Base-by-base conservation (phyloP, 1,139 yeast species). In the Pichia sp. region DNA sequence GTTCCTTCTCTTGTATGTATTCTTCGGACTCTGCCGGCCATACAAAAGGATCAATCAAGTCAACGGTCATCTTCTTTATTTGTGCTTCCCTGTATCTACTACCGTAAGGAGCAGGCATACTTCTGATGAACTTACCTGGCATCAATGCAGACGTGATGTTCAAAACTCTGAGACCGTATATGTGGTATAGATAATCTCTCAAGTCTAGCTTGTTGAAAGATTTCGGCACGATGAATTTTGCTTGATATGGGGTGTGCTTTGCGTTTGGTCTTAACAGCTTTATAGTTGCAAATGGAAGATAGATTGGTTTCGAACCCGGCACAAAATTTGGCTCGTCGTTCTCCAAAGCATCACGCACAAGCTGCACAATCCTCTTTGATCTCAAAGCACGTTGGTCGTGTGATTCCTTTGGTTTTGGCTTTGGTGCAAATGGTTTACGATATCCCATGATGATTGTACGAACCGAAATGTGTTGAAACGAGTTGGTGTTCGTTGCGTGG, bases 161-260 rank as follows among this genome's bases (percentile, higher is more conserved):
- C 69, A 90, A 78, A 0, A 95, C 97, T 65, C 97, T 79, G 62
- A 92, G 77, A 2, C 96, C 96, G 67, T 92, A 92, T 4, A 92
- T 77, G 66, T 90, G 84, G 81, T 85, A 92, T 61, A 92, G 76
- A 67, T 92, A 92, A 73, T 92, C 98, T 70, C 97, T 80, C 62
- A 92, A 77, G 68, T 90, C 97, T 74, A 90, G 76, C 71, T 90
- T 90, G 74, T 92, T 92, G 77, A 90, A 90, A 57, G 88, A 82
- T 67, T 89, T 83, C 29, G 98, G 97, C 36, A 92, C 97, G 62
- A 88, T 81, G 69, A 92, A 92, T 71, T 90, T 90, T 51, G 97
- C 97, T 71, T 90, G 97, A 72, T 85, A 90, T 52, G 98, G 98
- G 0, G 97, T 88, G 71, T 89, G 96, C 68, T 89, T 89, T 23